Base-by-base conservation (phyloP, 768 basidiomycete species). In the Omphalotus guepiniiformis region DNA sequence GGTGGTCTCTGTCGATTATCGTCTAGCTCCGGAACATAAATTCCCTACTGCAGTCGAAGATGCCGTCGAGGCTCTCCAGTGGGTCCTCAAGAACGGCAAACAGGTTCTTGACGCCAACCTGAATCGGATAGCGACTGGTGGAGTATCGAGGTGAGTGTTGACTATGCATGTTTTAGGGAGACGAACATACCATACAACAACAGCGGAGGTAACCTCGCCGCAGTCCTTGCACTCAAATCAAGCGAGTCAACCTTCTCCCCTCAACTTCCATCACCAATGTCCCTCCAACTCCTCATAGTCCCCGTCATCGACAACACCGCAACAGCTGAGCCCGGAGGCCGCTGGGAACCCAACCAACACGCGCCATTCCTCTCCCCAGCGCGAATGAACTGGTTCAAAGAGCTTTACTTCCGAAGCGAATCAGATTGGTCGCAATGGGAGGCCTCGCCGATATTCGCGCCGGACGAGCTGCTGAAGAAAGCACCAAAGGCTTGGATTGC, bases 11-110 rank as follows among this genome's bases (percentile, higher is more conserved):
- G 82, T 88, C n/a, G 79, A 85, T 56, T 88, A 88, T 57, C 78
- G 85, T 3, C 73, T 88, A 9, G 84, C 79, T 0, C 87, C 87
- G 0, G 87, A 89, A 55, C 48, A 81, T 46, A 75, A 76, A 3
- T 88, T 85, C 53, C 87, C 86, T 3, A 76, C 80, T 2, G 85
- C 85, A 0, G 80, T 86, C 0, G 77, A 84, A 19, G 86, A 88
- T 54, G 79, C 83, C 0, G 59, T 85, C 18, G 83, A 83, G 30
- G 67, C 84, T 1, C 66, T 88, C 2, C 61, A 75, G 34, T 88
- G 85, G 83, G 74, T 83, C 3, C 55, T 74, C 43, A 55, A 58
- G 36, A 62, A 80, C 22, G 85, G 80, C 1, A 59, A 64, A 12
- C 55, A 58, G 1, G 58, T 67, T 19, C 70, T 88, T 16, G 63